These are phyloP conservation scores for Berberis vulgaris DNA, from an alignment of 164 flowering plant genomes.

Conservation along the genomic window DNA sequence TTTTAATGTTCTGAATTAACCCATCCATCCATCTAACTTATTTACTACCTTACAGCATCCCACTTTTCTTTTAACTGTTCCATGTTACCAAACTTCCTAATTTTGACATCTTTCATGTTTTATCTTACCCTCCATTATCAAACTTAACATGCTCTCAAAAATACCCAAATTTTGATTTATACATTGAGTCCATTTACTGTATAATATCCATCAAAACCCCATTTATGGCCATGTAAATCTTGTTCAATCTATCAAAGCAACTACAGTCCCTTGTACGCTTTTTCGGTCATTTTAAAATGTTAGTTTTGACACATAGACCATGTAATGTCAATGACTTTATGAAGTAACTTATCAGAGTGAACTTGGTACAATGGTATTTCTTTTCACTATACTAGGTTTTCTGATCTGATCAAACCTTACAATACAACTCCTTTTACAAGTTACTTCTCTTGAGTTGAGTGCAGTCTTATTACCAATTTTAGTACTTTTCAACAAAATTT, in stretches of 20 bases:
- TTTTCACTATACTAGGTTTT: slow-evolving; percentile 1
- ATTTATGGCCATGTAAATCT: no score
- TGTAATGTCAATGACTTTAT: background rate
- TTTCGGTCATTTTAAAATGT: background rate
- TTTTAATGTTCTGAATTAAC: background rate
- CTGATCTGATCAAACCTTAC: background rate
- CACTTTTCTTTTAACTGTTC: background rate
- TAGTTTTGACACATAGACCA: background rate
- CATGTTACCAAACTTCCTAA: background rate
- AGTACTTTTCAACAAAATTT: background rate
- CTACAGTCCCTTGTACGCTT: background rate
- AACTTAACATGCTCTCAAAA: no score
- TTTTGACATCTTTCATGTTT: no score
- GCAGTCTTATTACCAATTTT: slow-evolving; percentile 7
- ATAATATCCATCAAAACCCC: no score
- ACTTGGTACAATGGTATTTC: background rate
- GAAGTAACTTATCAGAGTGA: slow-evolving; percentile 6
- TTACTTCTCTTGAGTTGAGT: background rate
- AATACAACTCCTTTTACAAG: background rate
- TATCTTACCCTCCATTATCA: no score
- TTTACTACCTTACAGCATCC: background rate
- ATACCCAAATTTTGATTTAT: no score
- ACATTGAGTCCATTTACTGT: no score
- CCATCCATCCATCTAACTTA: background rate
- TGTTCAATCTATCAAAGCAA: background rate